These are phyloP conservation scores for Hygrophila difformis DNA, from an alignment of 257 asterid genomes.

Conservation along the genomic window DNA sequence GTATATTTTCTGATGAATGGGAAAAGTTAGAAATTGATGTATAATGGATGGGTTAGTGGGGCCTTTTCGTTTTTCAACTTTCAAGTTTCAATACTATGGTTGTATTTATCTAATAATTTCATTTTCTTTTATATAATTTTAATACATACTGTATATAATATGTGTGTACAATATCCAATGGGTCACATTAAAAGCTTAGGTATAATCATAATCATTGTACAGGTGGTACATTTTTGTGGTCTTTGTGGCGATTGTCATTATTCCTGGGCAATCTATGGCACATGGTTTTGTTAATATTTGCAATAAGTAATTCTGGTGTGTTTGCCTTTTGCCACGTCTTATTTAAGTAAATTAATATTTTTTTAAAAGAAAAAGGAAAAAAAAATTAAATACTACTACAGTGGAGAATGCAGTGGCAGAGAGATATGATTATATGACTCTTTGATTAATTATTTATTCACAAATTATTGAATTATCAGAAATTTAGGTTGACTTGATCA, in stretches of 20 bases:
- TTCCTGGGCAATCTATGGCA: conserved; percentile 30
- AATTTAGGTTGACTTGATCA: too few species aligned
- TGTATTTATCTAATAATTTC: neutral
- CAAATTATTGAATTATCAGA: too few species aligned
- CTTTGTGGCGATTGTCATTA: conserved; percentile 34
- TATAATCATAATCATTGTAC: conserved; percentile 18
- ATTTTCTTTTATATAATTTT: neutral
- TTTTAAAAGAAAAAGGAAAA: too few species aligned
- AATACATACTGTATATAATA: neutral
- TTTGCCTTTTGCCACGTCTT: neutral
- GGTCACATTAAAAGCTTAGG: conserved; percentile 20
- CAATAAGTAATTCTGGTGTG: conserved; percentile 8
- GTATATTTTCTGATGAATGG: too few species aligned
- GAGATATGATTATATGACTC: too few species aligned
- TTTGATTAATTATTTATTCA: too few species aligned
- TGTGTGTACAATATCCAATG: too few species aligned
- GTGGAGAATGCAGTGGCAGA: too few species aligned
- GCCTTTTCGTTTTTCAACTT: neutral
- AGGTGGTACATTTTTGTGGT: conserved; percentile 17
- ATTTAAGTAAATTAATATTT: too few species aligned
- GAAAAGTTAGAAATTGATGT: too few species aligned
- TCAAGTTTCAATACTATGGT: conserved; percentile 1
- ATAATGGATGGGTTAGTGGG: too few species aligned
- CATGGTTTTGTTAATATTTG: conserved; percentile 36
- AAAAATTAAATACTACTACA: too few species aligned